phyloP scores from a whole-genome alignment of 2,329 filamentous ascomycete genomes.

The Venturia nashicola region DNA sequence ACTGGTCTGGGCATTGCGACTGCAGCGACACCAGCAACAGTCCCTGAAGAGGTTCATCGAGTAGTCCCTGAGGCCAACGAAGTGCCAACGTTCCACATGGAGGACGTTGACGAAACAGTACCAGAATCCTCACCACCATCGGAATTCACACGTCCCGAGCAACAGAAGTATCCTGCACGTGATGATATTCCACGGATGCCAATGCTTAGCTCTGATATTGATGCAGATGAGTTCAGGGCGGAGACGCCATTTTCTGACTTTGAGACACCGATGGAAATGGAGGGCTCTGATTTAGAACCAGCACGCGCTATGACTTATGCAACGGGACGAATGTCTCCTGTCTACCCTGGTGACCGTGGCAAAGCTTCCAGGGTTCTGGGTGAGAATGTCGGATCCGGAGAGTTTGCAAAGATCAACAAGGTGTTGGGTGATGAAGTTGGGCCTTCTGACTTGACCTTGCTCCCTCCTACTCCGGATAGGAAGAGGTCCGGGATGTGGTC shows the following conservation, averaged over 20 bases:
- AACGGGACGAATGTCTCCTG: background rate
- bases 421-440: slow-evolving; percentile 1
- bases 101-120: slow-evolving; percentile 1
- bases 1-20: background rate
- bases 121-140: background rate
- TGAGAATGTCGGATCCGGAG: background rate
- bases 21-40: background rate
- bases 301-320: background rate
- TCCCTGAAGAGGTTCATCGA: background rate
- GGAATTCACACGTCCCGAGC: background rate
- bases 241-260: slow-evolving; percentile 6
- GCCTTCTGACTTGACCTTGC: background rate
- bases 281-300: background rate
- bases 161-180: background rate
- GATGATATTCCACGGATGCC: slow-evolving; percentile 3
- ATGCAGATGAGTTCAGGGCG: background rate
- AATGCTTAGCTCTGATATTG: background rate
- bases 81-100: slow-evolving; percentile 7
- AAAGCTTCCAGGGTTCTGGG: slow-evolving; percentile 7
- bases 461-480: slow-evolving; percentile 11
- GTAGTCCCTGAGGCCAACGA: background rate
- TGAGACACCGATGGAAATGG: slow-evolving; percentile 3
- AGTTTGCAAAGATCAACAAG: background rate
- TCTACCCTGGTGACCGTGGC: slow-evolving; percentile 6
- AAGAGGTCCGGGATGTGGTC: slow-evolving; percentile 31